Evolutionary conservation across 345 rosid species (phyloP).

Genomic region (Draba incana): DNA sequence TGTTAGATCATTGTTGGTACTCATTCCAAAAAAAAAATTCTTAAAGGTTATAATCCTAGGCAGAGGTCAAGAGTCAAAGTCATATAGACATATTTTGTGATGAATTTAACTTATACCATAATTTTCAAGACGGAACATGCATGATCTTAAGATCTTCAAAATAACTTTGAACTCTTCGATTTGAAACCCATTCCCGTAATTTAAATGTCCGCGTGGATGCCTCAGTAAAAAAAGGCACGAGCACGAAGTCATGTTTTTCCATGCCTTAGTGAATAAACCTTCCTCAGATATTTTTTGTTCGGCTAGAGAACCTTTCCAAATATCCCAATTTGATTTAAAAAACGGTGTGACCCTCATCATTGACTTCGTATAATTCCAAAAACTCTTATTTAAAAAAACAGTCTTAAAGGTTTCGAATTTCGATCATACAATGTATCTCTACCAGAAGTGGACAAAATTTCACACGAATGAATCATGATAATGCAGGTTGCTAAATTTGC

Average conservation of each 20-base stretch:
- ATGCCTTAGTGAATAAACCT: too few relatives aligned
- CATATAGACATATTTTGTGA: not conserved
- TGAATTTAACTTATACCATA: too few relatives aligned
- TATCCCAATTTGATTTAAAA: not conserved
- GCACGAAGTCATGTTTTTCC: too few relatives aligned
- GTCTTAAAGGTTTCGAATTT: not conserved
- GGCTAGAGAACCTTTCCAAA: not conserved
- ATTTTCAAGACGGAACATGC: too few relatives aligned
- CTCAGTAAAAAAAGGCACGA: too few relatives aligned
- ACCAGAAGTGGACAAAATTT: not conserved
- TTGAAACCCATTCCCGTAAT: too few relatives aligned
- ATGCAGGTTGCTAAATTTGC: not conserved
- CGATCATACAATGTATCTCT: not conserved
- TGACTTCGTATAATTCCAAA: not conserved
- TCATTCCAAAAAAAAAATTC: not conserved
- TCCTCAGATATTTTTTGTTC: too few relatives aligned
- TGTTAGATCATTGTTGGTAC: conserved; percentile 3
- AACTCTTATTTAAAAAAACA: not conserved
- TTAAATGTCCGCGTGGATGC: too few relatives aligned
- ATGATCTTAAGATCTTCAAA: too few relatives aligned
- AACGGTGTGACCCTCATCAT: not conserved
- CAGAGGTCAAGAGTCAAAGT: conserved; percentile 1
- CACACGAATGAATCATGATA: not conserved
- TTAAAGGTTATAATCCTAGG: conserved; percentile 7
- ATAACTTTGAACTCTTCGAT: too few relatives aligned